Base-by-base conservation (phyloP, 345 rosid species). In the Populus ilicifolia region DNA sequence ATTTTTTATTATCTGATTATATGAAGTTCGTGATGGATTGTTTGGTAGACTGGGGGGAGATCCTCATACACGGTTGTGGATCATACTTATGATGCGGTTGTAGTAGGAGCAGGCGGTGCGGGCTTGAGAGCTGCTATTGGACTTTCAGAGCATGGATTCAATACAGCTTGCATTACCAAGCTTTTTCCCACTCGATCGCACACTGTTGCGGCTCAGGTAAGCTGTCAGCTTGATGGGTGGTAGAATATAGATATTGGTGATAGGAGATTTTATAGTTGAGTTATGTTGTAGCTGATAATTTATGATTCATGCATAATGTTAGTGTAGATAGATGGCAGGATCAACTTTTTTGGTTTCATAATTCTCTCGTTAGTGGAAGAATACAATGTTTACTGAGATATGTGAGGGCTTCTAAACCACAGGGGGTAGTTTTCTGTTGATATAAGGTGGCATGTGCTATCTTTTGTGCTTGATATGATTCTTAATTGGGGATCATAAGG, bases 91-190 rank as follows among this genome's bases (percentile, higher is more conserved):
- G 99, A 96, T 79, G 98, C 99, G 8, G 89, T 96, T 2, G 98
- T 96, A 16, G 97, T 94, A 3, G 98, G 99, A 84, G 99, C 98
- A 33, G 99, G 99, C 70, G 99, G 99, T 69, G 98, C 99, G 0
- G 98, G 99, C 29, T 84, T 96, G 78, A 84, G 98, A 77, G 98
- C 99, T 9, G 97, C 99, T 48, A 96, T 96, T 11, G 99, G 98
- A 54, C 92, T 96, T 39, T 96, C 99, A 0, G 99, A 96, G 86
- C 98, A 96, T 87, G 98, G 98, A n/a, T 94, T 96, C 71, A 94
- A 94, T 77, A 96, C 98, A 0, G 99, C 99, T 85, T 96, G 99
- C 80, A 88, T 96, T 81, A 94, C 99, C 83, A 96, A 96, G 91
- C 97, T 96, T 63, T 96, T 96, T 56, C 97, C 97, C 0, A 94